These are phyloP conservation scores for Corniculantispora saksenae DNA, from an alignment of 2,329 filamentous ascomycete genomes.

Conservation along the genomic window DNA sequence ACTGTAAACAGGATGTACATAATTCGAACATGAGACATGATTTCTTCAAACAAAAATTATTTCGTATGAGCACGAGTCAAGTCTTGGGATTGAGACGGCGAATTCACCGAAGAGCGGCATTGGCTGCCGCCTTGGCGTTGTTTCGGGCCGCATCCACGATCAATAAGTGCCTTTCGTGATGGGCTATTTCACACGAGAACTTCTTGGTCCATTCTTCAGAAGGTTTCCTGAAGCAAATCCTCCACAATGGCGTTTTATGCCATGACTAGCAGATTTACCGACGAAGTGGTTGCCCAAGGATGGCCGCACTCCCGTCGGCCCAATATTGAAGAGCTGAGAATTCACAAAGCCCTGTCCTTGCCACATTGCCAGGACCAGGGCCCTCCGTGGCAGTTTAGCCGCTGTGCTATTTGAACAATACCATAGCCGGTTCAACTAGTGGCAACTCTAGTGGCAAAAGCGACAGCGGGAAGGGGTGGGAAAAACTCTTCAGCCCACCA, in stretches of 20 bases:
- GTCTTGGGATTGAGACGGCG: not conserved
- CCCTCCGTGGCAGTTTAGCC: too few species aligned
- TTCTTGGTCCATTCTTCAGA: not conserved
- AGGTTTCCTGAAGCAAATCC: not conserved
- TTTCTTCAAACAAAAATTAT: not conserved
- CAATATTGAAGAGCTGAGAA: too few species aligned
- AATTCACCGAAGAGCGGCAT: not conserved
- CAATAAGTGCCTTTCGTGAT: not conserved
- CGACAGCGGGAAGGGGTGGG: too few species aligned
- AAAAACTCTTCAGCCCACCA: too few species aligned
- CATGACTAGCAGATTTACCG: not conserved
- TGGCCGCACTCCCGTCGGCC: too few species aligned
- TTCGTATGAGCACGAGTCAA: not conserved
- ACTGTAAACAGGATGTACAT: not conserved
- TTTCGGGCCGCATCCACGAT: constrained; percentile 11
- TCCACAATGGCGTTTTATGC: constrained; percentile 7
- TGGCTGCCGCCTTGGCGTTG: constrained; percentile 1
- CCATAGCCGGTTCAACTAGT: too few species aligned
- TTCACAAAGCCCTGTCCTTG: too few species aligned
- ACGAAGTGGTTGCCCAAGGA: too few species aligned
- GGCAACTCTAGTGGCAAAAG: too few species aligned
- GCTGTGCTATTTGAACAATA: too few species aligned
- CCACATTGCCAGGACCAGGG: too few species aligned
- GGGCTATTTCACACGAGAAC: not conserved
- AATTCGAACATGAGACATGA: not conserved